Evolutionary conservation across 2,329 filamentous ascomycete species (phyloP).

Genomic region (Neopestalotiopsis sp.): DNA sequence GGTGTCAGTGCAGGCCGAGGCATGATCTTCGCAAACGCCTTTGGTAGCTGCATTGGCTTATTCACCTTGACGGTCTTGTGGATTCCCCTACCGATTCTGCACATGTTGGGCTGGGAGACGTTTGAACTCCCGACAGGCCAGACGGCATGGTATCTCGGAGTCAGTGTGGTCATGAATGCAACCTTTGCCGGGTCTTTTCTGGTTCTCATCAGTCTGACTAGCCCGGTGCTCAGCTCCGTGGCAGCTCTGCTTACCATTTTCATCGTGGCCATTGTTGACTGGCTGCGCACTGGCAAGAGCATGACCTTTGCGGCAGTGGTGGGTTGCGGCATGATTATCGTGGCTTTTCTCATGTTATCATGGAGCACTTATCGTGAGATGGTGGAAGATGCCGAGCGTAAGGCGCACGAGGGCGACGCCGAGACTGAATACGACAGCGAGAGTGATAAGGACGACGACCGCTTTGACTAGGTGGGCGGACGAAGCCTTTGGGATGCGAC

Average conservation of each 20-base stretch:
- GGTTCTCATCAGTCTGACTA: conserved; percentile 89
- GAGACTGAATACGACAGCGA: conserved; percentile 49
- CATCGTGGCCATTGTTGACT: conserved; percentile 91
- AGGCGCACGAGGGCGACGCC: conserved; percentile 38
- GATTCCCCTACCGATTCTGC: conserved; percentile 87
- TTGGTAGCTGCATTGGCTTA: conserved; percentile 82
- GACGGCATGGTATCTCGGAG: conserved; percentile 78
- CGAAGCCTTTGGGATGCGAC: background rate
- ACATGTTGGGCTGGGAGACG: conserved; percentile 76
- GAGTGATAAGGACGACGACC: conserved; percentile 44
- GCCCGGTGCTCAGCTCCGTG: conserved; percentile 89
- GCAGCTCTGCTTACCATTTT: conserved; percentile 96
- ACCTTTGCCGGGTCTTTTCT: conserved; percentile 93
- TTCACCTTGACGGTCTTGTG: conserved; percentile 90
- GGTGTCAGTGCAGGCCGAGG: conserved; percentile 84
- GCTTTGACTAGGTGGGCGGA: conserved; percentile 11
- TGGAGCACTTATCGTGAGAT: conserved; percentile 96
- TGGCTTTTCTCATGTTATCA: conserved; percentile 83
- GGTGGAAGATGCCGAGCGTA: conserved; percentile 77
- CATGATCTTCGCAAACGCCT: conserved; percentile 93
- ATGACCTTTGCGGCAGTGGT: conserved; percentile 76
- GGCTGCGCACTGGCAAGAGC: conserved; percentile 79
- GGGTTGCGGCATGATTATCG: conserved; percentile 87
- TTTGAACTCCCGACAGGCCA: conserved; percentile 83
- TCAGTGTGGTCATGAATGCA: conserved; percentile 86